A percentile compares a stretch with the other conserved stretches of the same genome.
Evolutionary conservation across 441 rosid species (phyloP).

Genomic region (Jatropha podagrica): DNA sequence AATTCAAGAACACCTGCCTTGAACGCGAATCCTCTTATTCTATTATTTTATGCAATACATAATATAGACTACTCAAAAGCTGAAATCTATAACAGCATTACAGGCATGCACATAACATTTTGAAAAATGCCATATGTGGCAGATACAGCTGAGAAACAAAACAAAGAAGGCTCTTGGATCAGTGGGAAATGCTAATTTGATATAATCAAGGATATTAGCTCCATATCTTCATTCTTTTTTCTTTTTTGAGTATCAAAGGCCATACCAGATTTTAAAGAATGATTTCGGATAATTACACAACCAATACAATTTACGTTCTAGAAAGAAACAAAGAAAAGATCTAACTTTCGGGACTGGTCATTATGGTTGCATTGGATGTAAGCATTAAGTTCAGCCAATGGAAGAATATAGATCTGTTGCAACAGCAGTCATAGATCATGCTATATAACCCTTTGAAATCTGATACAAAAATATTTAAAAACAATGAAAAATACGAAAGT

Average conservation of each 20-base stretch:
- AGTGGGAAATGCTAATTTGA: background rate
- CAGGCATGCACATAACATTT: background rate
- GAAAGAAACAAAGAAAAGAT: background rate
- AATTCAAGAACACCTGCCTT: background rate
- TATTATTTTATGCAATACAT: background rate
- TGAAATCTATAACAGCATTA: background rate
- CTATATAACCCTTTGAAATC: background rate
- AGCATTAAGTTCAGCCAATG: background rate
- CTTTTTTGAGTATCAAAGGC: background rate
- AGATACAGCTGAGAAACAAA: too few relatives aligned
- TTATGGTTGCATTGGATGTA: background rate
- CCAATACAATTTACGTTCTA: background rate
- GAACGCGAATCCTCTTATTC: background rate
- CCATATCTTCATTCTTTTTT: background rate
- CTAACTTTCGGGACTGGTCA: background rate
- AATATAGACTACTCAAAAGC: background rate
- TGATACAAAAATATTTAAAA: background rate
- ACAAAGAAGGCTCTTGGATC: background rate
- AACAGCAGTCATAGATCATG: background rate
- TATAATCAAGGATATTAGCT: too few relatives aligned
- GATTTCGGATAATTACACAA: background rate
- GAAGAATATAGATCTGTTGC: background rate
- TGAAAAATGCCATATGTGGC: too few relatives aligned
- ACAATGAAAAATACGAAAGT: background rate
- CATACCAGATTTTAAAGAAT: background rate